These are phyloP conservation scores for Alternaria brassicae DNA, from an alignment of 2,329 filamentous ascomycete species.

Conservation along the genomic window DNA sequence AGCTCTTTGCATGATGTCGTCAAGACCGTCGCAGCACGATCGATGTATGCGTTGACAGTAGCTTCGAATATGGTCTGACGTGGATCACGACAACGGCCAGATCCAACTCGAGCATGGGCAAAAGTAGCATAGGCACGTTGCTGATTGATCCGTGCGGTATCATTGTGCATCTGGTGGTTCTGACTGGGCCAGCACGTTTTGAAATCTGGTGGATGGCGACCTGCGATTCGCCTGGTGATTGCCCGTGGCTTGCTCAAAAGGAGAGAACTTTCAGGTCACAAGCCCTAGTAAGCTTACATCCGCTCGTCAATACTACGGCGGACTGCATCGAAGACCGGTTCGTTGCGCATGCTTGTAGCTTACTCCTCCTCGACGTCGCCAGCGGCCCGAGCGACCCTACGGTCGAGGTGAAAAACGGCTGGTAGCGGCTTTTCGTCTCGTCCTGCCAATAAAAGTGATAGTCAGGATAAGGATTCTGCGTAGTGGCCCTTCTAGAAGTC, in stretches of 20 bases:
- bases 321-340: constrained; percentile 11
- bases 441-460: neutral
- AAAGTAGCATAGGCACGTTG: neutral
- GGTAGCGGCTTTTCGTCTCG: neutral
- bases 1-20: neutral
- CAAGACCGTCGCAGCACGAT: neutral
- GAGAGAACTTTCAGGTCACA: constrained; percentile 7
- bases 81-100: constrained; percentile 1
- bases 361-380: neutral
- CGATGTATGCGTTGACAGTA: neutral
- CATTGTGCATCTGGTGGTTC: neutral
- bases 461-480: neutral
- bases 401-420: constrained; percentile 2
- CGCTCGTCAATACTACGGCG: constrained; percentile 10
- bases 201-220: constrained; percentile 1
- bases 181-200: constrained; percentile 5
- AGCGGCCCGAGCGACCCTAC: constrained; percentile 11
- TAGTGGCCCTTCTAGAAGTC: neutral
- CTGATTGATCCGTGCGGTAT: neutral
- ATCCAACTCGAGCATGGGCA: neutral
- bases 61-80: constrained; percentile 9
- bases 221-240: constrained; percentile 2
- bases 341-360: constrained; percentile 2
- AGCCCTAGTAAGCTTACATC: constrained; percentile 21
- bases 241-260: constrained; percentile 6